These are phyloP conservation scores for Camellia lanceoleosa DNA, from an alignment of 148 eudicot species.

Conservation along the genomic window DNA sequence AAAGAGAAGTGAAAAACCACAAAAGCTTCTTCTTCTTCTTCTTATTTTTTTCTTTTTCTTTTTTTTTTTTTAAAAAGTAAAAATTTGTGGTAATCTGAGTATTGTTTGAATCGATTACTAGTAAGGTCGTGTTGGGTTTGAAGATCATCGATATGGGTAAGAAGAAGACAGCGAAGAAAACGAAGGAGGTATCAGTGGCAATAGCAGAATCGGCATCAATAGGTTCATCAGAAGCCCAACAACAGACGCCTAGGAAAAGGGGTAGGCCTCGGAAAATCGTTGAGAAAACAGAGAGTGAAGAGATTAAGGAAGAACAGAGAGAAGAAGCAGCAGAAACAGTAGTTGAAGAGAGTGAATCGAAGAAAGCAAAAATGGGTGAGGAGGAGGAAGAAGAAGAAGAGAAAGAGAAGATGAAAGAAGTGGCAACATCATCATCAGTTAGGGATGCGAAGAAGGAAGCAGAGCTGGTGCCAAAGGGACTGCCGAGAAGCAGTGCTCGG, in stretches of 20 bases:
- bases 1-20: neutral
- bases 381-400: slow-evolving; percentile 15
- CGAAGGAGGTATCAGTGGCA: slow-evolving; percentile 34
- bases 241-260: slow-evolving; percentile 41
- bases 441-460: neutral
- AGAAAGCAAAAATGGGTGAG: slow-evolving; percentile 14
- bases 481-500: slow-evolving; percentile 30
- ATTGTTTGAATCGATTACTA: neutral
- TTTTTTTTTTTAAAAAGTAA: neutral
- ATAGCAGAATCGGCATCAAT: slow-evolving; percentile 39
- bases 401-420: neutral
- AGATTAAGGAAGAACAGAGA: neutral
- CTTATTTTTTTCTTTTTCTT: neutral
- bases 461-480: slow-evolving; percentile 1
- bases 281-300: slow-evolving; percentile 20
- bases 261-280: slow-evolving; percentile 45
- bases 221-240: slow-evolving; percentile 3
- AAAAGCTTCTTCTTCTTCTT: neutral
- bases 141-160: slow-evolving; percentile 29
- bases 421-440: neutral
- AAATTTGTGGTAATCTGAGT: slow-evolving; percentile 1
- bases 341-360: neutral
- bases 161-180: slow-evolving; percentile 35
- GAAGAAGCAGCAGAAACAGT: neutral
- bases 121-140: neutral